Conservation (phyloP, 495 filamentous ascomycete genomes). For the Lasiosphaeria ovina region DNA sequence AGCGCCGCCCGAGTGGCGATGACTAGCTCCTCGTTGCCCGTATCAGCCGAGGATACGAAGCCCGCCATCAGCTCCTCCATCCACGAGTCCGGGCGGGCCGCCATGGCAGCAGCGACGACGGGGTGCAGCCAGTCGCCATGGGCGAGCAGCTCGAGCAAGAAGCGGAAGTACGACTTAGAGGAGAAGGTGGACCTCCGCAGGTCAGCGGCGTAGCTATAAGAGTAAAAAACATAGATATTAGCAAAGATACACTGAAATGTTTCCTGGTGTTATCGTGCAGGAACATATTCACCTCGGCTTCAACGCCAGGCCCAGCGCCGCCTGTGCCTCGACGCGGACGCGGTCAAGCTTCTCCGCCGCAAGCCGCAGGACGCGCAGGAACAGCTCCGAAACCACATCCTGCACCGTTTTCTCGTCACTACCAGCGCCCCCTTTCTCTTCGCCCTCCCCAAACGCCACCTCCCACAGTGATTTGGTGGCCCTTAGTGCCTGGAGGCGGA, state of each 20-base stretch:
- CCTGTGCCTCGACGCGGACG: slow-evolving; percentile 67
- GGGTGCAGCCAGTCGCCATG: slow-evolving; percentile 27
- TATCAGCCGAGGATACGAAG: slow-evolving; percentile 76
- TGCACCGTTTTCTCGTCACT: not conserved
- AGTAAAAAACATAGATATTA: slow-evolving; percentile 6
- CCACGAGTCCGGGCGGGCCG: slow-evolving; percentile 28
- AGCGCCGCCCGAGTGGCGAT: slow-evolving; percentile 71
- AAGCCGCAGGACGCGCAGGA: slow-evolving; percentile 60
- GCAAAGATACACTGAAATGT: not conserved
- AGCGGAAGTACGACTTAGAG: slow-evolving; percentile 50
- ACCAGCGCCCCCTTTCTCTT: slow-evolving; percentile 7
- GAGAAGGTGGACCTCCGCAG: slow-evolving; percentile 43
- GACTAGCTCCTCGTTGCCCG: slow-evolving; percentile 78
- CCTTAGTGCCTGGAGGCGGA: slow-evolving; percentile 73
- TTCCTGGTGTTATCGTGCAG: too few relatives aligned
- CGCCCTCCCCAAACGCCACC: slow-evolving; percentile 9
- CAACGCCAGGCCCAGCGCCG: slow-evolving; percentile 39
- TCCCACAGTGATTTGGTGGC: slow-evolving; percentile 51
- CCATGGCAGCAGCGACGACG: slow-evolving; percentile 14
- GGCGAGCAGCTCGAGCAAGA: slow-evolving; percentile 44
- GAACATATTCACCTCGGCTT: slow-evolving; percentile 28
- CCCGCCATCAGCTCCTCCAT: slow-evolving; percentile 63
- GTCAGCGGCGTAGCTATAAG: slow-evolving; percentile 23
- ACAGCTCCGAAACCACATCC: slow-evolving; percentile 28
- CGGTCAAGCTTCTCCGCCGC: slow-evolving; percentile 88